phyloP scores from a whole-genome alignment of 1,284 basidiomycete species.

The Hypsizygus ulmarius region DNA sequence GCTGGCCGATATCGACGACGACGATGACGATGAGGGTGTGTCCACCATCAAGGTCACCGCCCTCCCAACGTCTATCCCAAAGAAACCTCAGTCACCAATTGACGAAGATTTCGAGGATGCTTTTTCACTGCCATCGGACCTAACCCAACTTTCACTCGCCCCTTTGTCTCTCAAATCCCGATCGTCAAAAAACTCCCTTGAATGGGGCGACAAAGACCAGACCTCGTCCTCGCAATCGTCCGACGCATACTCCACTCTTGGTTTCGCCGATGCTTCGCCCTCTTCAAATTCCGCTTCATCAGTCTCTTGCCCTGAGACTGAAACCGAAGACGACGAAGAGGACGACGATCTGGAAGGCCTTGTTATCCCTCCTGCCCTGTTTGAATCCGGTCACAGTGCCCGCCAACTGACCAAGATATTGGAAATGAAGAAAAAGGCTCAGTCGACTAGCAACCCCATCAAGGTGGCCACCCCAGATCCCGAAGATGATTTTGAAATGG shows the following conservation, averaged over 20 bases:
- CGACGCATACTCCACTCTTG: slow-evolving; percentile 74
- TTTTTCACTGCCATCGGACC: slow-evolving; percentile 72
- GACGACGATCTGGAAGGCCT: slow-evolving; percentile 76
- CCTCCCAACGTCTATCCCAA: slow-evolving; percentile 39
- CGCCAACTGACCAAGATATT: slow-evolving; percentile 69
- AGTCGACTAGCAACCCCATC: slow-evolving; percentile 42
- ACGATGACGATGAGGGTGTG: slow-evolving; percentile 75
- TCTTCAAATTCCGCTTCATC: slow-evolving; percentile 70
- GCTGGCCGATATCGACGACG: slow-evolving; percentile 45
- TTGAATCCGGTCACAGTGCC: slow-evolving; percentile 65
- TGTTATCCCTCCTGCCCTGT: slow-evolving; percentile 69
- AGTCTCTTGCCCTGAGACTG: slow-evolving; percentile 63
- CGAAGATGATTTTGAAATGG: slow-evolving; percentile 80
- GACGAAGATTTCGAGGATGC: slow-evolving; percentile 75
- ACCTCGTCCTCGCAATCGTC: slow-evolving; percentile 80
- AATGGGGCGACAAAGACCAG: slow-evolving; percentile 81
- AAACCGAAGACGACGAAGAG: slow-evolving; percentile 64
- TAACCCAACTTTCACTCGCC: slow-evolving; percentile 74
- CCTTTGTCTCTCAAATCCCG: slow-evolving; percentile 69
- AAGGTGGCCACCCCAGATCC: slow-evolving; percentile 59
- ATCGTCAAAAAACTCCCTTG: slow-evolving; percentile 74
- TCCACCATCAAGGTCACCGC: slow-evolving; percentile 74
- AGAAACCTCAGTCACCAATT: slow-evolving; percentile 36
- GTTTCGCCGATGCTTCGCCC: slow-evolving; percentile 67
- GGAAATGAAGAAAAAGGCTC: slow-evolving; percentile 69